These are phyloP conservation scores for Hypomontagnella monticulosa DNA, from an alignment of 495 filamentous ascomycete species.

Conservation along the genomic window DNA sequence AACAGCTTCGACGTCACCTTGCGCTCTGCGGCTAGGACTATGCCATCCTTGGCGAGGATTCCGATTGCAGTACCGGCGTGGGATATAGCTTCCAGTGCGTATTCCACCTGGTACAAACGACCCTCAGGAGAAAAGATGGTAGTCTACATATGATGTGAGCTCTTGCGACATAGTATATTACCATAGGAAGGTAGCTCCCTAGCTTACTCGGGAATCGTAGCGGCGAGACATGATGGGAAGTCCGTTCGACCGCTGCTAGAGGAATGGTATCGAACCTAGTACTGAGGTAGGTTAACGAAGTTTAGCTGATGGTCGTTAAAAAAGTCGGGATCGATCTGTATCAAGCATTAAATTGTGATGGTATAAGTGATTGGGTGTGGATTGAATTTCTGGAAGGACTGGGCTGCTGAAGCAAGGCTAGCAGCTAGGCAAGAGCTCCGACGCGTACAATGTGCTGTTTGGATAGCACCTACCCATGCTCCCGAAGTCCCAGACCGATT, in stretches of 20 bases:
- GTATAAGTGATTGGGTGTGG: conserved; percentile 7
- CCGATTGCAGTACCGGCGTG: conserved; percentile 97
- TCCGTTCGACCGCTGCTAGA: conserved; percentile 12
- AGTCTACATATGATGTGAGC: conserved; percentile 72
- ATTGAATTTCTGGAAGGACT: conserved; percentile 20
- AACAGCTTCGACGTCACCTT: conserved; percentile 99
- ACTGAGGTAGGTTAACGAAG: conserved; percentile 1
- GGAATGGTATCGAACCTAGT: neutral
- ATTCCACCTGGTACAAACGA: conserved; percentile 98
- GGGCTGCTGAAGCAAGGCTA: conserved; percentile 21
- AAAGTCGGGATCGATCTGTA: neutral
- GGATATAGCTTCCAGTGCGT: conserved; percentile 97
- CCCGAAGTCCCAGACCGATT: too few relatives aligned
- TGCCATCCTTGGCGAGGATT: conserved; percentile 96
- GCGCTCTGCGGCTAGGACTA: conserved; percentile 97
- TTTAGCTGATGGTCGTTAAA: conserved; percentile 2
- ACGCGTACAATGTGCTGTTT: conserved; percentile 30
- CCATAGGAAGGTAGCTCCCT: conserved; percentile 9
- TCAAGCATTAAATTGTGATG: too few relatives aligned
- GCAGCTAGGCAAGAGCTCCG: conserved; percentile 44
- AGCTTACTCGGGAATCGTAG: conserved; percentile 94
- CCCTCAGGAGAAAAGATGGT: conserved; percentile 99
- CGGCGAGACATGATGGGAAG: conserved; percentile 82
- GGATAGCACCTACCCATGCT: neutral
- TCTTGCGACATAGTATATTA: conserved; percentile 22